phyloP scores from a whole-genome alignment of 2,329 filamentous ascomycete species.

The Colletotrichum falcatum region DNA sequence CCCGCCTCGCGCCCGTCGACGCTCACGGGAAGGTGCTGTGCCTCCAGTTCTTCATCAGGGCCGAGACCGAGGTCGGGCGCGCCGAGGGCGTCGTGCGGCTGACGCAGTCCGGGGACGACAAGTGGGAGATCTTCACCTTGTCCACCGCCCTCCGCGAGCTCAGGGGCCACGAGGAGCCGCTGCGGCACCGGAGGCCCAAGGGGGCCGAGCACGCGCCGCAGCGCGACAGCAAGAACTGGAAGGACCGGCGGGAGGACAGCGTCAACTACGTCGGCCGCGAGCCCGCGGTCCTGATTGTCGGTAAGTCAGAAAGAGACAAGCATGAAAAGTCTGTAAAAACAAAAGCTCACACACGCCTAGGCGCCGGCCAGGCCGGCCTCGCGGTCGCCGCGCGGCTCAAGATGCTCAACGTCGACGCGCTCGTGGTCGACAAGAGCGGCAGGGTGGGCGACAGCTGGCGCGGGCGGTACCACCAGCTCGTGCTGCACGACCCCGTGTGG shows the following conservation, averaged over 20 bases:
- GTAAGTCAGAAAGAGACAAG: too few species aligned
- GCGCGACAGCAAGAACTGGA: constrained; percentile 44
- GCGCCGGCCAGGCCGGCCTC: constrained; percentile 65
- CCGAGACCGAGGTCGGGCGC: constrained; percentile 64
- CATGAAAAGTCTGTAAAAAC: too few species aligned
- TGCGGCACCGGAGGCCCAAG: constrained; percentile 56
- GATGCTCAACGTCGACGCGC: constrained; percentile 63
- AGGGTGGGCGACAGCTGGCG: constrained; percentile 71
- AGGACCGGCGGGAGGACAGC: constrained; percentile 38
- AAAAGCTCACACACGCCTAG: background rate
- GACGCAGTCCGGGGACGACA: constrained; percentile 46
- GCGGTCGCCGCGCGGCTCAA: constrained; percentile 65
- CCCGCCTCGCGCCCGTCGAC: constrained; percentile 61
- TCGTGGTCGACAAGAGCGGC: constrained; percentile 64
- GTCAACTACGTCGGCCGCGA: constrained; percentile 37
- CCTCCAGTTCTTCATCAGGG: constrained; percentile 67
- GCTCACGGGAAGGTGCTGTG: constrained; percentile 60
- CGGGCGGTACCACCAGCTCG: constrained; percentile 65
- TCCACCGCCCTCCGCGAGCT: constrained; percentile 65
- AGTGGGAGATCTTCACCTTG: constrained; percentile 69
- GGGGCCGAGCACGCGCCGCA: constrained; percentile 65
- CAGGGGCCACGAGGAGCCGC: constrained; percentile 60
- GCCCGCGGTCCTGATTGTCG: constrained; percentile 42
- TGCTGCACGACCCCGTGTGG: constrained; percentile 74
- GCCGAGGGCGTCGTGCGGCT: constrained; percentile 70